Evolutionary conservation across 495 filamentous ascomycete species (phyloP).

Genomic region (Cetradonia linearis): DNA sequence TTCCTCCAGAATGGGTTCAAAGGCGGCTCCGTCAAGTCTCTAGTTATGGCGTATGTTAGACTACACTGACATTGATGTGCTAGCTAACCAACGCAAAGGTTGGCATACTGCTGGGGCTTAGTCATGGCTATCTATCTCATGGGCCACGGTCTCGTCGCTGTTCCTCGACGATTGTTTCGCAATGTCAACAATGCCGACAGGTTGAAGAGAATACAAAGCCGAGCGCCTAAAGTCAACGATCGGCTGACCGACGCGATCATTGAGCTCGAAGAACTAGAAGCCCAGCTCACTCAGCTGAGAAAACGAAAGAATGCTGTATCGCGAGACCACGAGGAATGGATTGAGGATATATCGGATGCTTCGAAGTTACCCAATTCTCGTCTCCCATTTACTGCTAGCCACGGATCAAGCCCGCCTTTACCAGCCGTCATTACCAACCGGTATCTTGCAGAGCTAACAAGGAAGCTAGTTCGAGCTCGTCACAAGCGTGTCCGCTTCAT

Average conservation of each 20-base stretch:
- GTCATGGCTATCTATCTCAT: constrained; percentile 88
- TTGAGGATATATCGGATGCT: constrained; percentile 77
- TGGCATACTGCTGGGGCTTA: constrained; percentile 90
- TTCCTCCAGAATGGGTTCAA: constrained; percentile 67
- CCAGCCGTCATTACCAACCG: constrained; percentile 86
- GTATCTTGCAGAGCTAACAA: constrained; percentile 81
- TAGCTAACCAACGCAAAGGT: constrained; percentile 18
- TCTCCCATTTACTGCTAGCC: constrained; percentile 37
- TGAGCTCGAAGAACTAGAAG: constrained; percentile 69
- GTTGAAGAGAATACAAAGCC: constrained; percentile 61
- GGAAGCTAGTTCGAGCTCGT: constrained; percentile 65
- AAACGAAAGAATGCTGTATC: constrained; percentile 77
- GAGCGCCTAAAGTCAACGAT: constrained; percentile 76
- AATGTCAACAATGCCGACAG: constrained; percentile 63
- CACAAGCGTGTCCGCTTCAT: constrained; percentile 75
- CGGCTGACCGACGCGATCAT: constrained; percentile 76
- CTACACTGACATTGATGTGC: neutral
- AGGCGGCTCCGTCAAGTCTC: constrained; percentile 55
- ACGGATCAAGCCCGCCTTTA: constrained; percentile 31
- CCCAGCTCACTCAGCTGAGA: constrained; percentile 64
- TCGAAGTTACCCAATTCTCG: constrained; percentile 56
- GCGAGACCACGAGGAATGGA: constrained; percentile 80
- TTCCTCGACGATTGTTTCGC: constrained; percentile 69
- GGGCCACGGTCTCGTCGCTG: constrained; percentile 90
- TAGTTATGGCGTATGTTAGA: constrained; percentile 59